phyloP scores from a whole-genome alignment of 331 rosid species.

The Quercus tomentella region DNA sequence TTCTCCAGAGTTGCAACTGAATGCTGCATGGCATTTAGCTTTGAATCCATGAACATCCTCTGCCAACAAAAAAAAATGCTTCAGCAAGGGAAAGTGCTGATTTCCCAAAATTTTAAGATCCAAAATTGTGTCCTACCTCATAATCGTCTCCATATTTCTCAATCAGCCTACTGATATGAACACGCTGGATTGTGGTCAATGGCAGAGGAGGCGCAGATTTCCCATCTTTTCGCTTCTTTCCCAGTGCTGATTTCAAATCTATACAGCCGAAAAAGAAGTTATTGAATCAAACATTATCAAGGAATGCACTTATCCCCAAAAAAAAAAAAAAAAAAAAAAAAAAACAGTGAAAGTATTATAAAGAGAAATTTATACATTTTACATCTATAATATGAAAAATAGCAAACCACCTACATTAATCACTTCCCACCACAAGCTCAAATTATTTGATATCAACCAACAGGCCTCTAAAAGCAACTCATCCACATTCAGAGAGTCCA shows the following conservation, averaged over 20 bases:
- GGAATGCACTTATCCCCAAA: neutral
- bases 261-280: slow-evolving; percentile 10
- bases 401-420: neutral
- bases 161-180: slow-evolving; percentile 53
- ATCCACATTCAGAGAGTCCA: neutral
- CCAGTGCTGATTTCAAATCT: slow-evolving; percentile 81
- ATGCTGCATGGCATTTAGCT: slow-evolving; percentile 85
- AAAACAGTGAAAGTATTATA: neutral
- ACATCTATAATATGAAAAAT: neutral
- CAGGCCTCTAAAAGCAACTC: neutral
- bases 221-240: slow-evolving; percentile 86
- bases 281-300: neutral
- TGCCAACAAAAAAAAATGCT: slow-evolving; percentile 25
- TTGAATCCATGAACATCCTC: slow-evolving; percentile 85
- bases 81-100: neutral
- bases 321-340: too few relatives aligned
- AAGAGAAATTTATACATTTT: neutral
- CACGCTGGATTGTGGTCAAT: slow-evolving; percentile 66
- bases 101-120: neutral
- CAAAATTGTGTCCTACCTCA: slow-evolving; percentile 35
- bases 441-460: neutral
- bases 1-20: slow-evolving; percentile 76
- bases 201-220: slow-evolving; percentile 56
- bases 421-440: neutral
- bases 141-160: slow-evolving; percentile 67